Evolutionary conservation across 2,329 filamentous ascomycete genomes (phyloP), one percentile per base, ranked within the genome.

Genomic region (Ciborinia camelliae): DNA sequence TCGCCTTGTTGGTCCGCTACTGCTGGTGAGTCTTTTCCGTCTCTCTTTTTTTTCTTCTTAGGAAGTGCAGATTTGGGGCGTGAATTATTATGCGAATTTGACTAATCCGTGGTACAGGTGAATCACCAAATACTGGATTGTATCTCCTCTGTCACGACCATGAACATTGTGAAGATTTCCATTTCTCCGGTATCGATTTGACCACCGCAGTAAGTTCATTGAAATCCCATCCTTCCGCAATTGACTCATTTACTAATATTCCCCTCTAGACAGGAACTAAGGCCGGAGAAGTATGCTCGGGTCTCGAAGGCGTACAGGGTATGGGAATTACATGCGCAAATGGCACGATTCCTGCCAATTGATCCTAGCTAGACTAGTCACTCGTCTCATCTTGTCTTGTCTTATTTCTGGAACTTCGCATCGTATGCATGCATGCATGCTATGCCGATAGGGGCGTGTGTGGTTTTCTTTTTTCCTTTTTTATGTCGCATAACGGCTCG

Each of bases 151-250:
- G 62, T 23, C 45, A 50, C 26, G 53, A 59, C 30, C 35, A 37
- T 10, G 53, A 53, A 9, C 53, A 63, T 26, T 63, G 62, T 23
- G n/a, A 63, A 26, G 43, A 63, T 26, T 63, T 58, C n/a, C 41
- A 51, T 23, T 63, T 63, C 8, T 4, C 37, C 4, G 30, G 23
- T 15, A 63, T 57, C 14, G 30, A 63, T 32, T 45, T 63, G 5
- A 37, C 8, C 1, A 63, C 60, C 6, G 60, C 60, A 35, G 55
- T 61, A 52, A 52, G 47, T 37, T 12, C 28, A 52, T n/a, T 10
- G 12, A 10, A n/a, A n/a, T n/a, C n/a, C 2, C 5, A n/a, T 28
- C 14, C 7, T n/a, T 15, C 3, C 26, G 9, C 3, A 28, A 2
- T 1, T 37, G 2, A 10, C n/a, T 0, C 12, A 12, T n/a, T 37